Evolutionary conservation across 805 yeast species (phyloP), one percentile per base, ranked within the genome.

Genomic region (Tetrapisispora phaffii): DNA sequence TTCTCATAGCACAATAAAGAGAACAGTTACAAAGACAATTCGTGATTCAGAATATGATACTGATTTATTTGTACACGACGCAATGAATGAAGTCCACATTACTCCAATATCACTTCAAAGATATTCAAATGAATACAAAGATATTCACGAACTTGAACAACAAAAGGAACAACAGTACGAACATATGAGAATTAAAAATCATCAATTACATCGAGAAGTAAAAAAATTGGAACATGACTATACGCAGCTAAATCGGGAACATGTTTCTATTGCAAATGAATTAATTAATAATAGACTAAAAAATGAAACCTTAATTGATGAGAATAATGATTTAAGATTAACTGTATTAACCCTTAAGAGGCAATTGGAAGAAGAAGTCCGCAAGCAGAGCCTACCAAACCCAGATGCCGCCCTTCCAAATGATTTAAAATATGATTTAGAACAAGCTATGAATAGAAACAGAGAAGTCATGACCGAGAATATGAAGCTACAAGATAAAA

Each of bases 211-310:
- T 21, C 75, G 78, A 51, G 86, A 85, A 51, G 80, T 87, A 43
- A 74, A 84, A 56, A 74, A 78, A 47, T 70, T 88, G 33, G 95
- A 87, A 62, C 71, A 79, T 16, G 75, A 81, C 20, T 80, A 80
- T 56, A 76, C 82, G 3, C 68, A 77, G 1, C 67, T 90, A 47
- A 87, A 85, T 58, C 72, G 77, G 48, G 96, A 89, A 57, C 97
- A 93, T 62, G 77, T 88, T 24, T 83, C 77, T 44, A 77, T 88
- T 33, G 95, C 95, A 4, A 90, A 89, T 64, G 86, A 80, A 52
- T 77, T 93, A 80, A 87, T 90, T 29, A 78, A 77, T 50, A 82
- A 85, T 34, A 80, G 93, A 56, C 76, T 89, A 34, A 75, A 71
- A 44, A 70, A 84, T 22, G 96, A 94, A 2, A 81, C 82, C 29